Base-by-base conservation (phyloP, 768 basidiomycete genomes). In the Tricholoma bakamatsutake region DNA sequence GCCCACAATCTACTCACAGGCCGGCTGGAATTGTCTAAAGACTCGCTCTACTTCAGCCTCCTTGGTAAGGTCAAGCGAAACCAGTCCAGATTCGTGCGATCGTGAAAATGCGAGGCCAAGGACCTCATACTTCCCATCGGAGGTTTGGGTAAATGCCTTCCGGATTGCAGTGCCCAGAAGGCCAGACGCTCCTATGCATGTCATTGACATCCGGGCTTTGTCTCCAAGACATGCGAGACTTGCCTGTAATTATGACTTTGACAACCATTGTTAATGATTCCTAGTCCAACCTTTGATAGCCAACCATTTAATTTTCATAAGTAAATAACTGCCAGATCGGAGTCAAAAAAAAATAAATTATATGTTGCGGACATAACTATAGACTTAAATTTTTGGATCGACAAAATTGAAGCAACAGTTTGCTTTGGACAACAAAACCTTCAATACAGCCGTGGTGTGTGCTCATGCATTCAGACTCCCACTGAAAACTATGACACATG, bases 151-250 rank as follows among this genome's bases (percentile, higher is more conserved):
- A 76, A 94, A 93, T 2, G 87, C 84, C 24, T 74, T 66, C 66
- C 80, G 81, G 8, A 96, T 82, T 0, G 90, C 90, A 6, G 87
- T 76, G 9, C 96, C 96, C 10, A 98, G 81, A 8, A 98, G 81
- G 28, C 96, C 96, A 34, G 93, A 95, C 54, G 94, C 94, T 59
- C 94, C 94, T 94, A 71, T 15, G 47, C n/a, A 52, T 30, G 21
- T 30, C 17, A n/a, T 31, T 34, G 24, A 34, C 17, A 27, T 48
- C 45, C 15, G 43, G 42, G 51, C n/a, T 56, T 40, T 33, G 17
- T 11, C 24, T 12, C 6, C 3, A 15, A 46, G 11, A 34, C 30
- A 10, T 30, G 24, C 5, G 48, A 31, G n/a, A 40, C 68, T 62
- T 66, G 76, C 85, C 85, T 72, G 85, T 87, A 52, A 87, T 67